These are phyloP conservation scores for Cynara cardunculus DNA, from an alignment of 129 eudicot genomes.

Conservation along the genomic window DNA sequence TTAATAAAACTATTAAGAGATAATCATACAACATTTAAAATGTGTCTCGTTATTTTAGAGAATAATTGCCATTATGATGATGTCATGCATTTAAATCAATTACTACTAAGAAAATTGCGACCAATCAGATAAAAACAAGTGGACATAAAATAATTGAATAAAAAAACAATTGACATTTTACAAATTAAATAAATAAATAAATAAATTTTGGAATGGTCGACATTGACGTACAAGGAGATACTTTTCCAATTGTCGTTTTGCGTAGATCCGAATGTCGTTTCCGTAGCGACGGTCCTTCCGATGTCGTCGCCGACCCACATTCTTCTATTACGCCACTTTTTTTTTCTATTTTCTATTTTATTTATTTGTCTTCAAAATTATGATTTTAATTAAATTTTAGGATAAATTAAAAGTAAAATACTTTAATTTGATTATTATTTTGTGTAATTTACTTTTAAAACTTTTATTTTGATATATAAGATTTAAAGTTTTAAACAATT, in stretches of 20 bases:
- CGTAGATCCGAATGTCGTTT: slow-evolving; percentile 13
- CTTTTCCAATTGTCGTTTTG: slow-evolving; percentile 7
- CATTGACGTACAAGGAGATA: slow-evolving; percentile 12
- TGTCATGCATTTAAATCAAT: not conserved
- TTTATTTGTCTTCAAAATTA: not conserved
- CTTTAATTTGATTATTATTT: too few relatives aligned
- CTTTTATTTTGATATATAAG: too few relatives aligned
- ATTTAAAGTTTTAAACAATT: too few relatives aligned
- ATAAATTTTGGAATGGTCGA: not conserved
- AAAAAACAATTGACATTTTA: not conserved
- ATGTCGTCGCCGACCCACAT: slow-evolving; percentile 20
- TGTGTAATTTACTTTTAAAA: too few relatives aligned
- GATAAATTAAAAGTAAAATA: too few relatives aligned
- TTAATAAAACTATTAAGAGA: too few relatives aligned
- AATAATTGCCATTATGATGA: not conserved
- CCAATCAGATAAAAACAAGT: not conserved
- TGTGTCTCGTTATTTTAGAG: too few relatives aligned
- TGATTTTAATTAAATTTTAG: not conserved
- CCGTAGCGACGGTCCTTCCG: slow-evolving; percentile 8
- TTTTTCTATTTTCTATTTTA: not conserved
- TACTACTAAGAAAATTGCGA: not conserved
- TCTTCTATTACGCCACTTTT: not conserved
- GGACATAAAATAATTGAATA: not conserved
- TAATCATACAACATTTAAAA: too few relatives aligned
- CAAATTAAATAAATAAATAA: not conserved